Evolutionary conservation across 352 stramenopile species (phyloP).

Genomic region (Phytophthora pinifolia): DNA sequence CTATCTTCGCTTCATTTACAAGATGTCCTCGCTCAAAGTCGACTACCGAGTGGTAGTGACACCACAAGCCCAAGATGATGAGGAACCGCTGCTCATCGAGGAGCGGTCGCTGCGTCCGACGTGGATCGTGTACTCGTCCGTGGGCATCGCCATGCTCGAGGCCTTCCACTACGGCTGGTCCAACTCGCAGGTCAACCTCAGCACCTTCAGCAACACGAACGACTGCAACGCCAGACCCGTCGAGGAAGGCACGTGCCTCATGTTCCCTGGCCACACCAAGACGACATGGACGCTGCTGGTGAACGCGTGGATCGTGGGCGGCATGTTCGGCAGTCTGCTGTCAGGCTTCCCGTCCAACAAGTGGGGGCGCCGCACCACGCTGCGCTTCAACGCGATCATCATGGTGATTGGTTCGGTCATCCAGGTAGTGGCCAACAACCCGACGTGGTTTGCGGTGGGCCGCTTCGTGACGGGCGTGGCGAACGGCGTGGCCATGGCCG

Average conservation of each 20-base stretch:
- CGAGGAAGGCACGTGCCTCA: conserved; percentile 42
- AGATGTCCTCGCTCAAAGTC: too few relatives aligned
- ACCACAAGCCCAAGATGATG: too few relatives aligned
- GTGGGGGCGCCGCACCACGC: conserved; percentile 44
- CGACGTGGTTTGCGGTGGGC: conserved; percentile 30
- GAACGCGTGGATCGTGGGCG: conserved; percentile 58
- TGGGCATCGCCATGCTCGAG: conserved; percentile 35
- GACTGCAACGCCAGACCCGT: conserved; percentile 41
- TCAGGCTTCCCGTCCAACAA: conserved; percentile 37
- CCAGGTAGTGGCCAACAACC: conserved; percentile 20
- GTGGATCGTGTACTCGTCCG: conserved; percentile 46
- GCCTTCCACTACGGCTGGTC: conserved; percentile 60
- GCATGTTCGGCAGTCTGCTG: conserved; percentile 47
- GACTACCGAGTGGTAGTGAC: too few relatives aligned
- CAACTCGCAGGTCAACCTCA: conserved; percentile 50
- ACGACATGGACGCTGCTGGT: conserved; percentile 48
- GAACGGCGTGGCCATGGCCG: conserved; percentile 34
- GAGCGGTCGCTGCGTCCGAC: conserved; percentile 2
- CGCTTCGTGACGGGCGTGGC: conserved; percentile 41
- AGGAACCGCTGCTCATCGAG: too few relatives aligned
- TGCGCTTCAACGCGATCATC: conserved; percentile 30
- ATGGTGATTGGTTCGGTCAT: conserved; percentile 38
- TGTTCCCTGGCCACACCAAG: conserved; percentile 58
- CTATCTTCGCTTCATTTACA: too few relatives aligned
- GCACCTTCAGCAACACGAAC: conserved; percentile 43